phyloP scores from a whole-genome alignment of 2,329 filamentous ascomycete genomes.

The Calonectria pteridis region DNA sequence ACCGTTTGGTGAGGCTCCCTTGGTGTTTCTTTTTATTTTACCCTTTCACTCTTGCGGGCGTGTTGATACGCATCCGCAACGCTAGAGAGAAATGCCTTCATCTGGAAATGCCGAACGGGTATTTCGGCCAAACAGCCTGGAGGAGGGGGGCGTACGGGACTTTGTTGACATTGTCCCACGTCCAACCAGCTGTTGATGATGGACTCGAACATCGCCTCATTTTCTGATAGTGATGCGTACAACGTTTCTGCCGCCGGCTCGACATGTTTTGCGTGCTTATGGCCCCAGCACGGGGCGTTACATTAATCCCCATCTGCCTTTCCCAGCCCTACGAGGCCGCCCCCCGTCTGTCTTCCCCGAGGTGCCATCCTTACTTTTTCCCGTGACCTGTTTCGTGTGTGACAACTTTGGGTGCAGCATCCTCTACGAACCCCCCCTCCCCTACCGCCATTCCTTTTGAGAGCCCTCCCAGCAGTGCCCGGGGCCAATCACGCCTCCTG shows the following conservation, averaged over 20 bases:
- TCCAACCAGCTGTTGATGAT: conserved; percentile 10
- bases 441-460: neutral
- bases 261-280: conserved; percentile 23
- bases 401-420: conserved; percentile 1
- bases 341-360: neutral
- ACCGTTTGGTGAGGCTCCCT: conserved; percentile 13
- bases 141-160: neutral
- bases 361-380: neutral
- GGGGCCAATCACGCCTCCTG: conserved; percentile 1
- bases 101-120: neutral
- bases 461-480: neutral
- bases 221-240: neutral
- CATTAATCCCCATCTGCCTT: conserved; percentile 16
- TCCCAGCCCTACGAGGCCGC: conserved; percentile 27
- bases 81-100: conserved; percentile 1
- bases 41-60: neutral
- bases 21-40: neutral
- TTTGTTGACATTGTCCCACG: neutral
- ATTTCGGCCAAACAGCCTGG: neutral
- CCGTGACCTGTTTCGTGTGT: conserved; percentile 4
- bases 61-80: neutral
- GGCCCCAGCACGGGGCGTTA: conserved; percentile 21
- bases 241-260: neutral
- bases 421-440: neutral
- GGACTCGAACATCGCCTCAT: neutral